Evolutionary conservation across 768 basidiomycete genomes (phyloP).

Genomic region (Amanita rimosa): DNA sequence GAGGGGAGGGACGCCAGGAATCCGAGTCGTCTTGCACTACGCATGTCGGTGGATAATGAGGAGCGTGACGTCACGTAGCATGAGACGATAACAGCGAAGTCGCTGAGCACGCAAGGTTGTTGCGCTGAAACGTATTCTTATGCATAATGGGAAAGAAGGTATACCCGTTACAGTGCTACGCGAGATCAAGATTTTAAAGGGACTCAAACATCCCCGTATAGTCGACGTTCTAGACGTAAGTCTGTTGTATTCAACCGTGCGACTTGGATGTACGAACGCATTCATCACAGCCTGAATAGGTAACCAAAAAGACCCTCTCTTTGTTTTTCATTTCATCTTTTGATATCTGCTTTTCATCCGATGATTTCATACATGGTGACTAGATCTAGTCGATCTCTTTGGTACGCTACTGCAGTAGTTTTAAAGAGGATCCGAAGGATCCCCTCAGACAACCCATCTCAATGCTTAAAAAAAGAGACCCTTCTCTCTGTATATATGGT

Average conservation of each 20-base stretch:
- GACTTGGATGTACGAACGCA: not conserved
- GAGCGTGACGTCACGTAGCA: no score
- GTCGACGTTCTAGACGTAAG: constrained; percentile 87
- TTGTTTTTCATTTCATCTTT: no score
- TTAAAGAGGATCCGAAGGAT: no score
- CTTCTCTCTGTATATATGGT: constrained; percentile 98
- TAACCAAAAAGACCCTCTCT: constrained; percentile 54
- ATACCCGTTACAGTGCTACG: constrained; percentile 95
- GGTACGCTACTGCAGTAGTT: no score
- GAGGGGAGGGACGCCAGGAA: no score
- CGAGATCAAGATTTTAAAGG: constrained; percentile 94
- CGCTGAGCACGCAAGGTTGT: constrained; percentile 57
- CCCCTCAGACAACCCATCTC: no score
- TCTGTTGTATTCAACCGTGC: constrained; percentile 21
- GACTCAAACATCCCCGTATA: constrained; percentile 75
- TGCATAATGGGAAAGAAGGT: constrained; percentile 95
- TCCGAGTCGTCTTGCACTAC: no score
- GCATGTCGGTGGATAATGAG: no score
- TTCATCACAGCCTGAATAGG: constrained; percentile 24
- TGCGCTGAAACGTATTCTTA: constrained; percentile 88
- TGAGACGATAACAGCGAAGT: constrained; percentile 52
- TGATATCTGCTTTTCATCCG: no score
- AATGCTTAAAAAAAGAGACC: no score
- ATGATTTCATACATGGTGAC: no score
- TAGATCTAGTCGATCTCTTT: no score